These are phyloP conservation scores for Furcasterigmium furcatum DNA, from an alignment of 2,329 filamentous ascomycete species.

Conservation along the genomic window DNA sequence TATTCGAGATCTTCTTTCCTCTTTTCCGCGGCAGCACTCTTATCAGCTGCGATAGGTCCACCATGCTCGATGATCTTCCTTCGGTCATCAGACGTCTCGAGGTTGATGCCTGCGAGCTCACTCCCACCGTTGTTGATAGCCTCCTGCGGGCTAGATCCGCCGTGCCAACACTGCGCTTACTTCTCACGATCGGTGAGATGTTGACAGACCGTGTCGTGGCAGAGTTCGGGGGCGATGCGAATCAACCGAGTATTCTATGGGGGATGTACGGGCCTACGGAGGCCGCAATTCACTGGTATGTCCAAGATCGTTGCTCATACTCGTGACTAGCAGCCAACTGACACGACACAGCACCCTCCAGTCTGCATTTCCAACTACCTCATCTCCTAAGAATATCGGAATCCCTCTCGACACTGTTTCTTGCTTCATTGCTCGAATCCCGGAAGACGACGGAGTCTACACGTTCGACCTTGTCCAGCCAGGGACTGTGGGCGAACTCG, in stretches of 20 bases:
- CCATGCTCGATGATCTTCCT: constrained; percentile 74
- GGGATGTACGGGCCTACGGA: constrained; percentile 96
- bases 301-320: neutral
- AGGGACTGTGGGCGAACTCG: constrained; percentile 75
- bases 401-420: constrained; percentile 78
- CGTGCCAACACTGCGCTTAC: constrained; percentile 64
- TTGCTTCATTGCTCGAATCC: constrained; percentile 62
- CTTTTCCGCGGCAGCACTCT: constrained; percentile 71
- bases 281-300: constrained; percentile 78
- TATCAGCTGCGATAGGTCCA: constrained; percentile 64
- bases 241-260: constrained; percentile 65
- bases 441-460: constrained; percentile 19
- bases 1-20: constrained; percentile 94
- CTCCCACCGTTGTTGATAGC: constrained; percentile 80
- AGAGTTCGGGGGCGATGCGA: constrained; percentile 67
- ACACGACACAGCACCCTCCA: constrained; percentile 59
- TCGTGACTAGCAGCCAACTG: neutral
- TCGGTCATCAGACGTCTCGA: constrained; percentile 59
- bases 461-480: constrained; percentile 53
- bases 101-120: constrained; percentile 84
- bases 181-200: constrained; percentile 93
- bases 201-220: constrained; percentile 71
- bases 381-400: constrained; percentile 69
- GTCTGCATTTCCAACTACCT: constrained; percentile 52
- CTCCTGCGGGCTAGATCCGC: constrained; percentile 65